phyloP scores from a whole-genome alignment of 805 yeast species.

The Kluyveromyces siamensis region DNA sequence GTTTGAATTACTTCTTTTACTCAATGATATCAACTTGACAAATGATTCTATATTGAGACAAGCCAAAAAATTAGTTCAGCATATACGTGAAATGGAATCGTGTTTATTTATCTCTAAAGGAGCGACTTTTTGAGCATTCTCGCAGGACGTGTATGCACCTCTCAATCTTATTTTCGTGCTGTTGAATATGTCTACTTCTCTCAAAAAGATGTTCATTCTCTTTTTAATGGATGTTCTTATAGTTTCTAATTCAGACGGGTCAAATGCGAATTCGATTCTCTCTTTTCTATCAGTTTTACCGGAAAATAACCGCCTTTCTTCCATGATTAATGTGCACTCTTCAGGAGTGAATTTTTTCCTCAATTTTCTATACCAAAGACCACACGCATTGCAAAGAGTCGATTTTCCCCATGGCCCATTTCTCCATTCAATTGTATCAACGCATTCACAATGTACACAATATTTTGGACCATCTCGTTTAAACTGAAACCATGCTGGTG shows the following conservation, averaged over 20 bases:
- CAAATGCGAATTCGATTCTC: neutral
- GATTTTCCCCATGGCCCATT: constrained; percentile 72
- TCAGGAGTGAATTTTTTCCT: constrained; percentile 30
- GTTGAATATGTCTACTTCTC: neutral
- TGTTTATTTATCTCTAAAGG: constrained; percentile 71
- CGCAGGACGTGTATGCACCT: neutral
- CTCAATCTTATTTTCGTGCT: neutral
- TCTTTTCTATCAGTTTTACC: neutral
- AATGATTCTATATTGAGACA: neutral
- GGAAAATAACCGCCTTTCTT: neutral
- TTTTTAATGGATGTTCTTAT: neutral
- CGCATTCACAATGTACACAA: constrained; percentile 14
- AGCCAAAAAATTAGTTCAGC: constrained; percentile 1
- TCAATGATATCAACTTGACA: constrained; percentile 25
- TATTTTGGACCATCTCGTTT: constrained; percentile 1
- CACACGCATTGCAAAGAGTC: constrained; percentile 78
- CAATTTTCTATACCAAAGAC: constrained; percentile 62
- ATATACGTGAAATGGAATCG: constrained; percentile 32
- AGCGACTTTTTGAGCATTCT: constrained; percentile 42
- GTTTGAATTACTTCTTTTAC: constrained; percentile 53
- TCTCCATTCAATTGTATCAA: constrained; percentile 68
- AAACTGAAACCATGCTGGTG: constrained; percentile 1
- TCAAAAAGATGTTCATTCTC: neutral
- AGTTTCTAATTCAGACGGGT: neutral
- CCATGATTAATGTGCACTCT: constrained; percentile 12